These are phyloP conservation scores for Dunaliella sp. DNA, from an alignment of 139 green algal genomes.

Conservation along the genomic window DNA sequence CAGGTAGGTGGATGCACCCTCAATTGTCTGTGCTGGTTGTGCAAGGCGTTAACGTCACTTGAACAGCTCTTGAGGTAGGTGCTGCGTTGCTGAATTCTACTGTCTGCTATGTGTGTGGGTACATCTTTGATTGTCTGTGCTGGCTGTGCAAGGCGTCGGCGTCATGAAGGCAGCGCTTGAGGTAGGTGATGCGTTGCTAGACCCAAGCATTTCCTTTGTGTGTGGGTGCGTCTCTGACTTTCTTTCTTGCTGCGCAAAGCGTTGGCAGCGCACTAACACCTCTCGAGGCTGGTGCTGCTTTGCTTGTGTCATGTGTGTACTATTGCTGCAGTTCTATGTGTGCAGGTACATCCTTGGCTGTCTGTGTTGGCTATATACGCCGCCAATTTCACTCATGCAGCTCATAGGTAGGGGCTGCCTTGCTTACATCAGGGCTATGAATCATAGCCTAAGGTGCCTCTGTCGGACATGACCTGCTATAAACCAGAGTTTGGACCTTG, in stretches of 20 bases:
- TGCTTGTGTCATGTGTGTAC: not conserved
- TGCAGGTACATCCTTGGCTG: not conserved
- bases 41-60: not conserved
- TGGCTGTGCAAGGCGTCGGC: not conserved
- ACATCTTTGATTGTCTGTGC: not conserved
- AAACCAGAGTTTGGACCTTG: no score
- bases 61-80: not conserved
- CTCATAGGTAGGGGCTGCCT: no score
- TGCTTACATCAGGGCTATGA: no score
- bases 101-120: not conserved
- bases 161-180: no score
- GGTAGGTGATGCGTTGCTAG: not conserved
- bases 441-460: no score
- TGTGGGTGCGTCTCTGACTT: not conserved
- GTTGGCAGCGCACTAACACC: not conserved
- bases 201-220: no score
- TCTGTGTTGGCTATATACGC: not conserved
- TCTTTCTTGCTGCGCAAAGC: not conserved
- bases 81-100: not conserved
- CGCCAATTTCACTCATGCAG: no score
- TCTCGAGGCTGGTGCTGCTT: not conserved
- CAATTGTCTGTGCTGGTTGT: not conserved
- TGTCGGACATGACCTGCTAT: no score
- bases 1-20: no score
- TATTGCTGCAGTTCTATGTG: no score